phyloP scores from a whole-genome alignment of 768 basidiomycete species.

The Trametes punicea region DNA sequence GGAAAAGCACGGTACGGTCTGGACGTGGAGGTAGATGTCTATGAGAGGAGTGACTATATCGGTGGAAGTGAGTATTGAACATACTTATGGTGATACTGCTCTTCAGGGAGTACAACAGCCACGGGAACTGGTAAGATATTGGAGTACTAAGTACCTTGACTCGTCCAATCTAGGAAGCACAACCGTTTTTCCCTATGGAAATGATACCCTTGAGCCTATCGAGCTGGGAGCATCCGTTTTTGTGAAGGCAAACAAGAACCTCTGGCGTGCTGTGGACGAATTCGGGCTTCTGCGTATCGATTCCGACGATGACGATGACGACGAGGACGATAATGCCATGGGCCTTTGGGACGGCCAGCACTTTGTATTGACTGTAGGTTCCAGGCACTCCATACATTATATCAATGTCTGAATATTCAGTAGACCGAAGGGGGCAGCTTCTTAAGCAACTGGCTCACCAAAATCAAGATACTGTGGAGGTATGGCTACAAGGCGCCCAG shows the following conservation, averaged over 20 bases:
- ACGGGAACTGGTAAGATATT: no score
- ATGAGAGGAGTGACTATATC: slow-evolving; percentile 70
- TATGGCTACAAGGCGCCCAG: slow-evolving; percentile 67
- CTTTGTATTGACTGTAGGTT: slow-evolving; percentile 60
- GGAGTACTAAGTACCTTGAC: no score
- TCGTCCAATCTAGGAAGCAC: slow-evolving; percentile 60
- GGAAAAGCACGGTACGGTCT: slow-evolving; percentile 68
- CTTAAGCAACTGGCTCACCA: slow-evolving; percentile 60
- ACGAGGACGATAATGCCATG: slow-evolving; percentile 46
- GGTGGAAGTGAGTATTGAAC: slow-evolving; percentile 71
- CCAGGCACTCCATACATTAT: neutral
- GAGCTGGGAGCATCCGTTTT: slow-evolving; percentile 92
- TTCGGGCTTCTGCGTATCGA: slow-evolving; percentile 63
- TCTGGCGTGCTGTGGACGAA: slow-evolving; percentile 72
- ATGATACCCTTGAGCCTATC: slow-evolving; percentile 53
- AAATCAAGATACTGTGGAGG: slow-evolving; percentile 69
- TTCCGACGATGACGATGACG: slow-evolving; percentile 47
- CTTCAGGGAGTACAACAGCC: no score
- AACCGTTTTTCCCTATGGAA: slow-evolving; percentile 67
- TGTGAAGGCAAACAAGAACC: slow-evolving; percentile 67
- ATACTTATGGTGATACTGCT: neutral
- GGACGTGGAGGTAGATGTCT: slow-evolving; percentile 78
- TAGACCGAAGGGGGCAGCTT: slow-evolving; percentile 33
- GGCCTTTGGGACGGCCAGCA: slow-evolving; percentile 84
- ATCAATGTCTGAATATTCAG: slow-evolving; percentile 16